Base-by-base conservation (phyloP, 805 yeast genomes). In the Helenozyma rhizophorensis region DNA sequence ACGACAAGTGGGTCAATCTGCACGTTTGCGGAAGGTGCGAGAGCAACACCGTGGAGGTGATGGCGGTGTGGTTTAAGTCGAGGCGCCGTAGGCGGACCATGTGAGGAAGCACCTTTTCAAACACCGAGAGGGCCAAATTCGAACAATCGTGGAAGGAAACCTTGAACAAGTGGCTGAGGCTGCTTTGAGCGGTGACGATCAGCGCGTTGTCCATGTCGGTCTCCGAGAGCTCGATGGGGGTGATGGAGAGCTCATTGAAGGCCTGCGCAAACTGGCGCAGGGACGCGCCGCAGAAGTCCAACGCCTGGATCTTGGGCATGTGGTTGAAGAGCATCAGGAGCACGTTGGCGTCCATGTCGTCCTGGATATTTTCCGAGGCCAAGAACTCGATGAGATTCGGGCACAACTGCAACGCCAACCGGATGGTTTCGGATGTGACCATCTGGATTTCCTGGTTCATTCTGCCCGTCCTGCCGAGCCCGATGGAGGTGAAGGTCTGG, bases 371-470 rank as follows among this genome's bases (percentile, higher is more conserved):
- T 53, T 88, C 97, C 43, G 83, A 76, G 2, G 87, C 93, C 35
- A 87, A 62, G 54, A 89, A 86, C 54, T 88, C 96, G 9, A 74
- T 60, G 31, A 89, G 59, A 43, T 82, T 79, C 0, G 86, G 83
- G 1, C 84, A 79, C 37, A 75, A 56, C 31, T 58, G 51, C 18
- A 88, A 64, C 36, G 86, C 84, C 14, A 74, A 65, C 28, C 74
- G 56, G 15, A 88, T 77, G 2, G 96, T 88, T 17, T 65, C 62
- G 25, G 80, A 68, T 0, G 96, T 88, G 25, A 88, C 86, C 84
- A 85, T 84, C 58, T 88, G 94, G 47, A 88, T 88, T 58, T 84
- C 94, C 56, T 76, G 80, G 60, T 84, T 89, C 95, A 88, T 88
- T 46, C 81, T 73, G 9, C 84, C 86, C 0, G 96, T 83, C 43